These are phyloP conservation scores for Debaryomyces maramus DNA, from an alignment of 805 yeast genomes.

Conservation along the genomic window DNA sequence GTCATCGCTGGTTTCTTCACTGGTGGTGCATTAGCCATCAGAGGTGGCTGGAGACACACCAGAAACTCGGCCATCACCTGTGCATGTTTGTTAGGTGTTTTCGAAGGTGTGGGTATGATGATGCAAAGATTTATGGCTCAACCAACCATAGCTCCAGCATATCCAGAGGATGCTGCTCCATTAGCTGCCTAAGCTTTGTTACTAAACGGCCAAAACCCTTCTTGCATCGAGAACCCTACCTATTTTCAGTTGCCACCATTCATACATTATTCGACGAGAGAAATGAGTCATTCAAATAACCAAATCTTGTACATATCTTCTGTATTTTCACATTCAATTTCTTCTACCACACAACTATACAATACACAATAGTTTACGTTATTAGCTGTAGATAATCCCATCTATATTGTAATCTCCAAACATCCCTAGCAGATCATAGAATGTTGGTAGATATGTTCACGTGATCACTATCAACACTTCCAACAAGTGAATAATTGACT, in stretches of 20 bases:
- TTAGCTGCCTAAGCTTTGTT: conserved; percentile 36
- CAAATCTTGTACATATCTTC: conserved; percentile 1
- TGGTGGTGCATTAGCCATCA: conserved; percentile 95
- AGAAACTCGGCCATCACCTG: conserved; percentile 96
- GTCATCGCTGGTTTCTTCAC: conserved; percentile 97
- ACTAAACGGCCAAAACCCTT: no score
- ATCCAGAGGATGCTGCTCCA: conserved; percentile 40
- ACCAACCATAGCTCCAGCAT: conserved; percentile 48
- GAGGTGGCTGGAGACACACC: conserved; percentile 98
- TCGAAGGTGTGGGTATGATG: conserved; percentile 98
- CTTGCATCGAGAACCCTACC: no score
- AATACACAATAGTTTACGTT: background rate
- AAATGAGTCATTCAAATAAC: background rate
- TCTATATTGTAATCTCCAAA: no score
- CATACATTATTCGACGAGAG: background rate
- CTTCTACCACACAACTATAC: background rate
- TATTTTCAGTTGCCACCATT: background rate
- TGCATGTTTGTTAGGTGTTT: conserved; percentile 93
- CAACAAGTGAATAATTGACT: no score
- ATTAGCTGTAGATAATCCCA: no score
- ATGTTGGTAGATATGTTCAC: no score
- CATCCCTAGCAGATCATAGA: no score
- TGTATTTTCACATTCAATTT: background rate
- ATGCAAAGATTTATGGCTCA: conserved; percentile 89
- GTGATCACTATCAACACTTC: no score